Base-by-base conservation (phyloP, 805 yeast genomes). In the Kluyveromyces starmeri region DNA sequence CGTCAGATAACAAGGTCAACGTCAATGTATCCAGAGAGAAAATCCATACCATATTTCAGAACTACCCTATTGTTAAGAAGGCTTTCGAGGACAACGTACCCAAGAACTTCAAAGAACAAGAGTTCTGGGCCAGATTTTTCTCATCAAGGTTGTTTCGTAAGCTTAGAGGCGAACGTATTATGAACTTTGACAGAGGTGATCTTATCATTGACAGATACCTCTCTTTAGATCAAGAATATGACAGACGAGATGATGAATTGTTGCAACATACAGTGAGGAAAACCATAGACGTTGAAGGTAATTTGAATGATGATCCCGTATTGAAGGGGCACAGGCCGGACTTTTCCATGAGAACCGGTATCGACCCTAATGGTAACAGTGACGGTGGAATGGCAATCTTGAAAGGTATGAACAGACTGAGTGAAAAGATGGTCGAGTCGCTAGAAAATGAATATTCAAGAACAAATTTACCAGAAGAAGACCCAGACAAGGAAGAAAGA, bases 81-180 rank as follows among this genome's bases (percentile, higher is more conserved):
- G 97, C 97, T 0, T 92, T 83, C 51, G 78, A 75, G 39, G 98
- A 92, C 36, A 78, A 78, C 38, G 98, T 92, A 4, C 98, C 97
- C 1, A 78, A 79, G 41, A 55, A 58, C 31, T 67, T 92, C 35
- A 71, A 74, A 31, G 97, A 92, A 54, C 88, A 89, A 27, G 95
- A 83, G 51, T 92, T 92, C 48, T 92, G 98, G 98, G 84, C 95
- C 8, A 65, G 96, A 42, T 92, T 92, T 50, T 92, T 92, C 67
- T 78, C 84, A 48, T 86, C 96, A 0, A 81, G 85, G 48, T 62
- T 92, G 40, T 92, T 88, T 51, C 68, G 96, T 45, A 74, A 86
- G 48, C 64, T 92, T 21, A 70, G 95, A 53, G 98, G 98, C 39
- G 97, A 92, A 51, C 78, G 76, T 44, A 71, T 85, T 35, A 75